Evolutionary conservation across 768 basidiomycete species (phyloP).

Genomic region (Boletellus ananiceps): DNA sequence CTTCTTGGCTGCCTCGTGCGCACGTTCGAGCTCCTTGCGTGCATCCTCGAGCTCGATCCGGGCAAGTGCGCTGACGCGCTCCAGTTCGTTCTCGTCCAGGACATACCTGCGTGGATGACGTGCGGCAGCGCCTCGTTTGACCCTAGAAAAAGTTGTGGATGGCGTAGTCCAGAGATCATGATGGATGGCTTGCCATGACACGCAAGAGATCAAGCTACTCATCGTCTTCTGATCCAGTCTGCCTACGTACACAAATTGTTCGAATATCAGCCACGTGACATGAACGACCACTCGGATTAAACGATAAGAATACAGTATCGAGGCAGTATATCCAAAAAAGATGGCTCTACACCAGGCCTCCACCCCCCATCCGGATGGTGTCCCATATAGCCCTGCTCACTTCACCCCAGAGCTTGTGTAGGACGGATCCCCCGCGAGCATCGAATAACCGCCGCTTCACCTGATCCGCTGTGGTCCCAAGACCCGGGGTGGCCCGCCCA

Average conservation of each 20-base stretch:
- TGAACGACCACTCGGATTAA: too few species aligned
- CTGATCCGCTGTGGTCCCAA: constrained; percentile 47
- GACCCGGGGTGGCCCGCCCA: constrained; percentile 23
- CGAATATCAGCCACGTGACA: constrained; percentile 15
- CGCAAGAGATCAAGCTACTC: constrained; percentile 69
- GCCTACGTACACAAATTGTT: constrained; percentile 8
- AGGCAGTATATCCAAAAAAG: neutral
- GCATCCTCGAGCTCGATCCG: constrained; percentile 89
- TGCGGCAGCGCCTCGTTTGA: constrained; percentile 71
- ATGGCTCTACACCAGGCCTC: constrained; percentile 55
- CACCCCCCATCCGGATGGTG: constrained; percentile 72
- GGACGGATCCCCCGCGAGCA: constrained; percentile 33
- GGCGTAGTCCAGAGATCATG: neutral
- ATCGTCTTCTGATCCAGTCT: neutral
- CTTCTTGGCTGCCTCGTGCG: constrained; percentile 66
- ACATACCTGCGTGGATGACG: constrained; percentile 82
- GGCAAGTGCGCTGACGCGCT: constrained; percentile 84
- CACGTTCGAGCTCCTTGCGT: constrained; percentile 74
- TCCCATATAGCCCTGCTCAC: constrained; percentile 52
- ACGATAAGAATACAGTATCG: constrained; percentile 17
- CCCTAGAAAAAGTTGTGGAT: constrained; percentile 40
- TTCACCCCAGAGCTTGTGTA: constrained; percentile 48
- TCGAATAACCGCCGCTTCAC: constrained; percentile 53
- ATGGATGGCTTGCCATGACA: constrained; percentile 45
- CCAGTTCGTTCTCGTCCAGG: constrained; percentile 85